Evolutionary conservation across 306 rosid genomes (phyloP).

Genomic region (Inga leiocalycina): DNA sequence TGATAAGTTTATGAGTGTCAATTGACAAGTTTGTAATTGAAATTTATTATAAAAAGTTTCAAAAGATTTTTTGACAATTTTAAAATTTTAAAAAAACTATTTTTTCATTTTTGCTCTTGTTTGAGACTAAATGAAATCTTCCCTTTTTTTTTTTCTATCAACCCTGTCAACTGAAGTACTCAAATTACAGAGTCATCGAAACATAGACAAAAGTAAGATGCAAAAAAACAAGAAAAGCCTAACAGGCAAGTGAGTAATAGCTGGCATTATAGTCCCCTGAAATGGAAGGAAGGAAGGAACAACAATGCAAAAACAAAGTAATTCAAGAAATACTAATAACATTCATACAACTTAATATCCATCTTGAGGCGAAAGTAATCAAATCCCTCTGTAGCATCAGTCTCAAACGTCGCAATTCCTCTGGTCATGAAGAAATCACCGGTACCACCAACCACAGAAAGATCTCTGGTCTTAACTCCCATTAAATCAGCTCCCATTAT

Average conservation of each 20-base stretch:
- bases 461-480: constrained; percentile 47
- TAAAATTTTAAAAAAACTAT: no score
- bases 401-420: constrained; percentile 50
- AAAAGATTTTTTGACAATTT: no score
- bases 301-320: neutral
- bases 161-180: neutral
- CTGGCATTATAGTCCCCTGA: neutral
- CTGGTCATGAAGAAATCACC: constrained; percentile 62
- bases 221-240: neutral
- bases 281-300: neutral
- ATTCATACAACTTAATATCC: constrained; percentile 56
- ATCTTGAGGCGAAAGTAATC: constrained; percentile 52
- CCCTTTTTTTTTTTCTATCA: neutral
- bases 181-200: neutral
- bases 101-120: no score
- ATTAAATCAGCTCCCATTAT: constrained; percentile 59
- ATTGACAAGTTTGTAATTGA: no score
- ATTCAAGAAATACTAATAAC: constrained; percentile 11
- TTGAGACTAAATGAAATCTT: no score
- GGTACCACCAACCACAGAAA: constrained; percentile 57
- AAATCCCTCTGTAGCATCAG: constrained; percentile 33
- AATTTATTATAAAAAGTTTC: no score
- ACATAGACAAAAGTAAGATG: neutral
- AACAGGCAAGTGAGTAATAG: neutral
- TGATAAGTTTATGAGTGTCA: no score